A percentile compares a stretch with the other conserved stretches of the same genome.
These are phyloP conservation scores for Fusarium protoensiforme DNA, from an alignment of 2,329 filamentous ascomycete species.

Conservation along the genomic window DNA sequence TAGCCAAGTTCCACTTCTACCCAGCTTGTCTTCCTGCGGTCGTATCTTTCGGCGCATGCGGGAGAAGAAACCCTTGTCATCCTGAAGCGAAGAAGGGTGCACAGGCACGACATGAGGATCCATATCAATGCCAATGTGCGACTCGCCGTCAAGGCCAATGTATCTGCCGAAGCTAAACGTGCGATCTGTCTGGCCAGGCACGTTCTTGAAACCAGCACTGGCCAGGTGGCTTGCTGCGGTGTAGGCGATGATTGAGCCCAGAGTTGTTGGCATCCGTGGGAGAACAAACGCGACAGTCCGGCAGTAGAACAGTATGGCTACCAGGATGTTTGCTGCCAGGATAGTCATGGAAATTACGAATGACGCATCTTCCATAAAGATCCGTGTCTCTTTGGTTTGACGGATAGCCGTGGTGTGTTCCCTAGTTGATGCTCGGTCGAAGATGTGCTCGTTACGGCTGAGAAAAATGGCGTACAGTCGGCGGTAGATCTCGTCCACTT, in stretches of 20 bases:
- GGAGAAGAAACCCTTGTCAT: too few species aligned
- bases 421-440: too few species aligned
- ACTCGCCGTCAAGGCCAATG: constrained; percentile 57
- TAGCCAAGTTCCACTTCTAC: too few species aligned
- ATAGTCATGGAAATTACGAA: constrained; percentile 58
- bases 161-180: constrained; percentile 63
- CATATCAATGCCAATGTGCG: constrained; percentile 63
- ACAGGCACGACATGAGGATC: too few species aligned
- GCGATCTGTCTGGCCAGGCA: background rate
- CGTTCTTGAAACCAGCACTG: rapidly evolving
- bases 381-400: too few species aligned
- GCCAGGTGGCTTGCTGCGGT: constrained; percentile 58
- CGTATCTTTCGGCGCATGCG: too few species aligned
- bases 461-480: too few species aligned
- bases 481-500: too few species aligned
- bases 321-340: constrained; percentile 55
- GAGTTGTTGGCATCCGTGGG: constrained; percentile 61
- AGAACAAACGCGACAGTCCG: constrained; percentile 55
- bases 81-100: too few species aligned
- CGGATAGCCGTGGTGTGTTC: too few species aligned
- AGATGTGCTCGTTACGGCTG: too few species aligned
- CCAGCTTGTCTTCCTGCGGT: too few species aligned
- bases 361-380: constrained; percentile 59
- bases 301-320: constrained; percentile 56
- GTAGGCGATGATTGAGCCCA: constrained; percentile 60